Evolutionary conservation across 306 rosid species (phyloP), one percentile per base, ranked within the genome.

Genomic region (Prunus kanzakura): DNA sequence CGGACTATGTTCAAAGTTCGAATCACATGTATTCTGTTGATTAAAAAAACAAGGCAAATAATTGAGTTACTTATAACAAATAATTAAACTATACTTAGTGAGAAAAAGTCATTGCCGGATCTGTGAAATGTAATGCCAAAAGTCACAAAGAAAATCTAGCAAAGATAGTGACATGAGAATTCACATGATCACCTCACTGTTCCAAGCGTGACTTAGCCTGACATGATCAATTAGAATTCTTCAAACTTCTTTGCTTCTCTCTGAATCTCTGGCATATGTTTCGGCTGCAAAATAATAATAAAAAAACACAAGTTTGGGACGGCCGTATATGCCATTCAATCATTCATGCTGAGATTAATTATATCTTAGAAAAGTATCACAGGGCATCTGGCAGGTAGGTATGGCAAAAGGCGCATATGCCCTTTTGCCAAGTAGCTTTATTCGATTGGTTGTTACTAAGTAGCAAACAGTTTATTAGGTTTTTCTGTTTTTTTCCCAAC

Each of bases 151-250:
- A 23, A 25, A 67, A 12, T 67, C 30, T 23, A 22, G 2, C 10
- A 57, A 22, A 7, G 71, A 75, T 20, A 29, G 35, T 22, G 75
- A 58, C 69, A 30, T 43, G 35, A 22, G 4, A 27, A 27, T 25
- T 72, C 82, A 64, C 78, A 55, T 23, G 82, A 55, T n/a, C 27
- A 10, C 60, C 4, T 18, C 15, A 79, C 78, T 79, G 52, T 54
- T n/a, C n/a, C 20, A 45, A 52, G 67, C 60, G n/a, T 64, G 73
- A 65, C 52, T 11, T 16, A 19, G 46, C 41, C 6, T 35, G 43
- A 38, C 43, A 19, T 45, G 1, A 29, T 11, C 27, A 23, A 15
- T 35, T 45, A 1, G 27, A 79, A 64, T 64, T 61, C 16, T 78
- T n/a, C 62, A 63, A 20, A 25, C 51, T 18, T 9, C 57, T 29